phyloP scores from a whole-genome alignment of 2,329 filamentous ascomycete genomes.

The Epichloe gansuensis region DNA sequence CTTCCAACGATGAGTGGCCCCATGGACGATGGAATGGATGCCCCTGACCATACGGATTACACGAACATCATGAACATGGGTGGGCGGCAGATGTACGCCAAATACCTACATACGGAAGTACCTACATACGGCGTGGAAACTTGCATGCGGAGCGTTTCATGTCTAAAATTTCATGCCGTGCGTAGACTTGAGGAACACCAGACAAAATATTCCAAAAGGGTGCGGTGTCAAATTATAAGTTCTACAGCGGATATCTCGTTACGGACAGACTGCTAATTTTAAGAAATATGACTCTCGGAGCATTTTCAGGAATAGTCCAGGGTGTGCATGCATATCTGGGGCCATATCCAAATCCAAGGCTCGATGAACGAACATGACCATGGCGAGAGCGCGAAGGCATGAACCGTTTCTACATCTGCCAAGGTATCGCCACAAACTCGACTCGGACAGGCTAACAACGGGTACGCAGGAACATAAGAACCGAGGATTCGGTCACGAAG shows the following conservation, averaged over 20 bases:
- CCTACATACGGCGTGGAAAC: neutral
- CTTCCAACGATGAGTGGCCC: neutral
- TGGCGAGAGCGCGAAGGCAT: neutral
- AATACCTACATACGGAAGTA: constrained; percentile 1
- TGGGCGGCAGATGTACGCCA: constrained; percentile 3
- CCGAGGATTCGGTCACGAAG: constrained; percentile 1
- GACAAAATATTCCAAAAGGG: neutral
- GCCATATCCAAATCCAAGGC: too few species aligned
- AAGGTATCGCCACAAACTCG: neutral
- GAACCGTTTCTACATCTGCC: neutral
- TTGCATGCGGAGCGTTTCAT: constrained; percentile 3
- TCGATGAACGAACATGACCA: too few species aligned
- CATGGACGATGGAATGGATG: neutral
- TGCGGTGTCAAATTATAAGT: too few species aligned
- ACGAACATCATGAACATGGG: neutral
- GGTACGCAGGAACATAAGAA: constrained; percentile 3
- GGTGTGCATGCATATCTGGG: too few species aligned
- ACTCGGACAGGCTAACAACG: neutral
- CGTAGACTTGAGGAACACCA: neutral
- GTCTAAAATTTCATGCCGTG: neutral
- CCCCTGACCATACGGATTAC: neutral
- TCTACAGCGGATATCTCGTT: too few species aligned
- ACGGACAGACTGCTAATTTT: too few species aligned
- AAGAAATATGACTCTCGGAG: too few species aligned
- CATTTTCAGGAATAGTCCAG: too few species aligned